Conservation (phyloP, 73 alveolate species). For the Effrenium voratum region DNA sequence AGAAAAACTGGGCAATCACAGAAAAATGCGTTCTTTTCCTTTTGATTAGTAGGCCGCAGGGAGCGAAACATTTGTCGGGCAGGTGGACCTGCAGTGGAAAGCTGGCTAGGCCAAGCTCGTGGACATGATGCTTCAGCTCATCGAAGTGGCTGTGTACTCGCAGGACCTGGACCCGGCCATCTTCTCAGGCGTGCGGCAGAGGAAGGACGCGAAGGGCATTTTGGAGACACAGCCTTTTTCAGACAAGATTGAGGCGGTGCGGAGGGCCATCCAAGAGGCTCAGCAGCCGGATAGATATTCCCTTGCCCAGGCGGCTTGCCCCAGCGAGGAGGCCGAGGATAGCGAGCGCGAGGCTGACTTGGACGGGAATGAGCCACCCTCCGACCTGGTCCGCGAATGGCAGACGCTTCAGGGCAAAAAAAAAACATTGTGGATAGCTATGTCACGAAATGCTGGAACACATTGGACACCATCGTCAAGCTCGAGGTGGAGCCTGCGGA, state of each 20-base stretch:
- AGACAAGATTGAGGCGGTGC: neutral
- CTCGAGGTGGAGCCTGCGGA: conserved; percentile 14
- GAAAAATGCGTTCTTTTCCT: too few species aligned
- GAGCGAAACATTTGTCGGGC: too few species aligned
- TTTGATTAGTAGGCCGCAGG: too few species aligned
- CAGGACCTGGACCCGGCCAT: neutral
- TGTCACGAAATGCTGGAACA: conserved; percentile 21
- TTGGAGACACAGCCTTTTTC: neutral
- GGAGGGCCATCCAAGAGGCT: neutral
- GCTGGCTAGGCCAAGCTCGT: neutral
- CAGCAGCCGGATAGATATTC: neutral
- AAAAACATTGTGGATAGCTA: neutral
- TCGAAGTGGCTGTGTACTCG: neutral
- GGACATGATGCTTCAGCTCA: neutral
- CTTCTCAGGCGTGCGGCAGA: neutral
- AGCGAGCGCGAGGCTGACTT: neutral
- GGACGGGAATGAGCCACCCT: neutral
- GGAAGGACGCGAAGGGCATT: neutral
- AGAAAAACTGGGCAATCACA: neutral
- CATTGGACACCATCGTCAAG: neutral
- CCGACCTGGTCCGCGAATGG: neutral
- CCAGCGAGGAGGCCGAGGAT: neutral
- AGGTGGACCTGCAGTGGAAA: conserved; percentile 33
- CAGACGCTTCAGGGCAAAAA: neutral
- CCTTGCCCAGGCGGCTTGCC: neutral